Evolutionary conservation across 2,329 filamentous ascomycete genomes (phyloP).

Genomic region (Fusarium mangiferae): DNA sequence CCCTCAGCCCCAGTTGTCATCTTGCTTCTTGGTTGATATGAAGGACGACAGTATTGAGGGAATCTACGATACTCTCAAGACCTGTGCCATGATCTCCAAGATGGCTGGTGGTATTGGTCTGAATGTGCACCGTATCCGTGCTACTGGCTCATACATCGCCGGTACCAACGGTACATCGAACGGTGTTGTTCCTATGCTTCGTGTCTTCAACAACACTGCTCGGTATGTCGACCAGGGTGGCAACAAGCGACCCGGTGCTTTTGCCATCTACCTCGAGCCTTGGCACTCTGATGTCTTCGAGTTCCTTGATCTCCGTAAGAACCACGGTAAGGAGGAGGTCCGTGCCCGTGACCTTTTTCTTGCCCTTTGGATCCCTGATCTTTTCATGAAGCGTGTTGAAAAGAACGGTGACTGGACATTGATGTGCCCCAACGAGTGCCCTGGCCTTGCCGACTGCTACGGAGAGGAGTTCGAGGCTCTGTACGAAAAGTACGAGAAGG

Average conservation of each 20-base stretch:
- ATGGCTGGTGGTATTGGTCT: slow-evolving; percentile 98
- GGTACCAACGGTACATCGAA: slow-evolving; percentile 99
- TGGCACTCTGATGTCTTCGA: slow-evolving; percentile 99
- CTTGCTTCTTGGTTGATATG: slow-evolving; percentile 99
- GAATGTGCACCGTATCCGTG: slow-evolving; percentile 95
- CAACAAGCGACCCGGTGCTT: slow-evolving; percentile 98
- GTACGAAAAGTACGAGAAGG: slow-evolving; percentile 91
- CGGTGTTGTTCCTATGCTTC: slow-evolving; percentile 96
- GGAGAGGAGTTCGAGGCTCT: slow-evolving; percentile 96
- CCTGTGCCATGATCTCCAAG: slow-evolving; percentile 99
- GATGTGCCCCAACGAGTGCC: slow-evolving; percentile 97
- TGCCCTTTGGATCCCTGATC: slow-evolving; percentile 96
- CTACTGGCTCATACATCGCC: slow-evolving; percentile 96
- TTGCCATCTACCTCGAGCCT: slow-evolving; percentile 98
- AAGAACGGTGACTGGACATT: slow-evolving; percentile 97
- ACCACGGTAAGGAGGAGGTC: slow-evolving; percentile 98
- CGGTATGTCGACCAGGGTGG: slow-evolving; percentile 98
- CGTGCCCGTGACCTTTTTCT: slow-evolving; percentile 98
- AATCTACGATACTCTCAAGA: slow-evolving; percentile 99
- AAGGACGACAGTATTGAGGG: slow-evolving; percentile 99
- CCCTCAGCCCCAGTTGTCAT: slow-evolving; percentile 92
- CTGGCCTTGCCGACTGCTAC: slow-evolving; percentile 94
- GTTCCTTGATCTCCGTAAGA: slow-evolving; percentile 98
- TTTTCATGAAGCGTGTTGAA: slow-evolving; percentile 99
- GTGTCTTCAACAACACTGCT: slow-evolving; percentile 99